Evolutionary conservation across 2,329 filamentous ascomycete species (phyloP), one percentile per base, ranked within the genome.

Genomic region (Alternaria arbusti): DNA sequence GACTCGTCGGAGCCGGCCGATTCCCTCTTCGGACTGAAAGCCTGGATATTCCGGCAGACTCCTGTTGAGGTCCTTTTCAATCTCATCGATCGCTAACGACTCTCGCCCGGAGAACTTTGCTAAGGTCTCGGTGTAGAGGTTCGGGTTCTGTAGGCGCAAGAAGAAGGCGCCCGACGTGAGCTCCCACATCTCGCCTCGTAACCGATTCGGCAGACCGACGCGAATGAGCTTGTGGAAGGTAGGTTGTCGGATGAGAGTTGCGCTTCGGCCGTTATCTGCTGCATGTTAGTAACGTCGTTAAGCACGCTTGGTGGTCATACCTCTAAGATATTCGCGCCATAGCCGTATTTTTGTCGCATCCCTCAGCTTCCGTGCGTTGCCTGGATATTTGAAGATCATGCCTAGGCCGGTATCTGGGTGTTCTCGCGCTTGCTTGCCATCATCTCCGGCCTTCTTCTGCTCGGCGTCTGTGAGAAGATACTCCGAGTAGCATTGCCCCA

Each of bases 221-320:
- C 96, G 89, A 68, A 99, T 97, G 54, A 99, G 88, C 80, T 98
- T 97, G 82, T 98, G 96, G 74, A 98, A 98, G 25, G 96, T 98
- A 4, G 96, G 95, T 78, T 99, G 96, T 61, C 96, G 91, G 63
- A 99, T 91, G 56, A 99, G 83, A 1, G 94, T 98, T 57, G 91
- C 88, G 80, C 97, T 98, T 61, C 96, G 90, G 54, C 96, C 96
- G 76, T 98, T 98, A 78, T 98, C 96, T 65, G 43, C 26, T 7
- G 4, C 26, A 20, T 64, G 67, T 77, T 58, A 74, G 67, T 20
- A 50, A n/a, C 12, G 28, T 7, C 5, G n/a, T 22, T 30, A 10
- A 13, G 20, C 9, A 30, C 23, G 12, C 25, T 30, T 10, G 6
- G 40, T 15, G 61, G 75, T 81, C 84, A 81, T 69, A 78, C 78